These are phyloP conservation scores for Sarcodon sp. DNA, from an alignment of 768 basidiomycete species.

Conservation along the genomic window DNA sequence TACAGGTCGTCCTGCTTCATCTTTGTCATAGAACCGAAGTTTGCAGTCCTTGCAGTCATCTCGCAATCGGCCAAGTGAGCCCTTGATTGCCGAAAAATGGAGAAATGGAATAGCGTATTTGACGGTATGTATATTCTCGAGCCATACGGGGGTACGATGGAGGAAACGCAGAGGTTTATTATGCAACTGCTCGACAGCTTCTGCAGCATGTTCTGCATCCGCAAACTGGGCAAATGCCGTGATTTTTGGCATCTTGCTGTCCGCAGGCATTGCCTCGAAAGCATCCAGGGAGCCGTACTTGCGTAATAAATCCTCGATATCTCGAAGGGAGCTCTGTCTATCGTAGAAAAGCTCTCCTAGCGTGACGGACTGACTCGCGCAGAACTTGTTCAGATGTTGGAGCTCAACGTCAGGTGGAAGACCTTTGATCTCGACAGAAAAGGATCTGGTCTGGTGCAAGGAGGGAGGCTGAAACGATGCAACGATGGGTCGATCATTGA, in stretches of 20 bases:
- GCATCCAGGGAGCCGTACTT: conserved; percentile 23
- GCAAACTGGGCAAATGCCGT: conserved; percentile 30
- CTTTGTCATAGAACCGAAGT: conserved; percentile 19
- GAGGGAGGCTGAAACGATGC: conserved; percentile 21
- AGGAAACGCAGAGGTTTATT: conserved; percentile 21
- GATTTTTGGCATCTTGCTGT: conserved; percentile 18
- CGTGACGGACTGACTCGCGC: conserved; percentile 15
- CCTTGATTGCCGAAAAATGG: conserved; percentile 21
- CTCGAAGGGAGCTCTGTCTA: conserved; percentile 13
- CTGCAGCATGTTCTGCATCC: conserved; percentile 19
- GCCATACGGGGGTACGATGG: conserved; percentile 20
- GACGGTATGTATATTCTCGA: conserved; percentile 26
- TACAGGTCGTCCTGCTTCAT: conserved; percentile 8
- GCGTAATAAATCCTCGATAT: conserved; percentile 22
- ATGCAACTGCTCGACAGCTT: conserved; percentile 15
- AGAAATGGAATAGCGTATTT: conserved; percentile 22
- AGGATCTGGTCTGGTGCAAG: conserved; percentile 20
- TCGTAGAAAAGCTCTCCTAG: conserved; percentile 20
- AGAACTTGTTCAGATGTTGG: conserved; percentile 21
- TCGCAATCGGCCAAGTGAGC: conserved; percentile 22
- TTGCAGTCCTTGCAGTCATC: conserved; percentile 17
- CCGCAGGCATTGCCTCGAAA: conserved; percentile 26
- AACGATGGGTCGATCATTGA: conserved; percentile 27
- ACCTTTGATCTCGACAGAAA: conserved; percentile 29
- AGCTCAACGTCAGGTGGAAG: conserved; percentile 23